Conservation (phyloP, 2,329 filamentous ascomycete species). For the Xylaria sp. region DNA sequence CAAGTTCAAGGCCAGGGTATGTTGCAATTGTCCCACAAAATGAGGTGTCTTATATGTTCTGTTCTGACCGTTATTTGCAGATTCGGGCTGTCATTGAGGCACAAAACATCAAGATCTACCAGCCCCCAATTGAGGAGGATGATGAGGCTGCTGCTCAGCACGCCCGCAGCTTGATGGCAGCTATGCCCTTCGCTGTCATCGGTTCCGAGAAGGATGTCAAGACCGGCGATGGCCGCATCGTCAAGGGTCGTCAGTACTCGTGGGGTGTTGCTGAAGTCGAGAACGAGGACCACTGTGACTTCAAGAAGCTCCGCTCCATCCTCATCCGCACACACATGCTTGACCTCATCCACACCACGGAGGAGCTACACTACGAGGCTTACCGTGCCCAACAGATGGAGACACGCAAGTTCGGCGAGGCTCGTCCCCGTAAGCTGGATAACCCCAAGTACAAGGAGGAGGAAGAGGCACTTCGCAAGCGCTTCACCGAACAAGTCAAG, state of each 20-base stretch:
- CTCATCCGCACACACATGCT: slow-evolving; percentile 99
- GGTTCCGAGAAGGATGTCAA: slow-evolving; percentile 99
- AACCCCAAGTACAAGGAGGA: slow-evolving; percentile 99
- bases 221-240: slow-evolving; percentile 89
- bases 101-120: slow-evolving; percentile 99
- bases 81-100: slow-evolving; percentile 94
- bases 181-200: slow-evolving; percentile 98
- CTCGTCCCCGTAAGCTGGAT: slow-evolving; percentile 92
- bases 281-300: slow-evolving; percentile 99
- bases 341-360: slow-evolving; percentile 98
- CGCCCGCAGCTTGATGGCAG: slow-evolving; percentile 87
- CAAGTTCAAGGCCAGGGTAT: slow-evolving; percentile 91
- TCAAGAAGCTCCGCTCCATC: slow-evolving; percentile 99
- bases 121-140: slow-evolving; percentile 95
- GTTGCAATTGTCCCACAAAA: slow-evolving; percentile 30
- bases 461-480: slow-evolving; percentile 95
- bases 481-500: slow-evolving; percentile 99
- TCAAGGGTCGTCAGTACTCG: slow-evolving; percentile 98
- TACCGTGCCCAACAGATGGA: slow-evolving; percentile 99
- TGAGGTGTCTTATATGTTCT: background rate
- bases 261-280: slow-evolving; percentile 99
- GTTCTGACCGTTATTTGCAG: slow-evolving; percentile 41
- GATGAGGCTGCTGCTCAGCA: slow-evolving; percentile 95
- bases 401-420: slow-evolving; percentile 98
- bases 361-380: slow-evolving; percentile 98